Conservation (phyloP, 2,329 filamentous ascomycete genomes). For the Botrytis fragariae region DNA sequence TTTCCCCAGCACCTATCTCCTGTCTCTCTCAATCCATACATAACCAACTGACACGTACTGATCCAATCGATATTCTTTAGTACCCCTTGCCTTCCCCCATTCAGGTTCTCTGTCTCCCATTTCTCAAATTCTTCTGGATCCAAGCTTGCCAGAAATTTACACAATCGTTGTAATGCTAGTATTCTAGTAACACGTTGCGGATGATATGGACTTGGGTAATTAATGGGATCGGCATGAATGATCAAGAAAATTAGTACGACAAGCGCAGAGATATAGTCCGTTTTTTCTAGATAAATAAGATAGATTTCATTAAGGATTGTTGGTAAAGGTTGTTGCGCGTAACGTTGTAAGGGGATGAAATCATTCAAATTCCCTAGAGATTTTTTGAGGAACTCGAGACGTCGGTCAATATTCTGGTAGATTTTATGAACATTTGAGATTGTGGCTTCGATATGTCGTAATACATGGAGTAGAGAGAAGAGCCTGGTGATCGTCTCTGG, state of each 20-base stretch:
- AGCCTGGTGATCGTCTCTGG: conserved; percentile 3
- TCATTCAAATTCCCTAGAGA: neutral
- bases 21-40: conserved; percentile 4
- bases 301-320: conserved; percentile 46
- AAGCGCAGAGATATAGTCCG: conserved; percentile 50
- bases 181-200: conserved; percentile 51
- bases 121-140: conserved; percentile 24
- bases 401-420: conserved; percentile 8
- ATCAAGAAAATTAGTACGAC: conserved; percentile 41
- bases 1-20: conserved; percentile 13
- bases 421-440: neutral
- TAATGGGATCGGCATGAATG: conserved; percentile 48
- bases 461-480: conserved; percentile 16
- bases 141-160: conserved; percentile 49
- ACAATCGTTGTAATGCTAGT: conserved; percentile 51
- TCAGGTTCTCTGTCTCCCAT: conserved; percentile 13
- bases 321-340: conserved; percentile 31
- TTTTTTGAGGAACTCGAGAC: conserved; percentile 3
- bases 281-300: conserved; percentile 43
- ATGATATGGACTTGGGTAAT: conserved; percentile 50
- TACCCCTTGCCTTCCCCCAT: neutral
- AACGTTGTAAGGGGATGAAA: conserved; percentile 21
- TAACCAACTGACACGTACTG: conserved; percentile 13
- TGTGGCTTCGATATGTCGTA: conserved; percentile 6
- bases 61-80: conserved; percentile 24